Evolutionary conservation across 2,329 filamentous ascomycete genomes (phyloP).

Genomic region (Colletotrichum godetiae): DNA sequence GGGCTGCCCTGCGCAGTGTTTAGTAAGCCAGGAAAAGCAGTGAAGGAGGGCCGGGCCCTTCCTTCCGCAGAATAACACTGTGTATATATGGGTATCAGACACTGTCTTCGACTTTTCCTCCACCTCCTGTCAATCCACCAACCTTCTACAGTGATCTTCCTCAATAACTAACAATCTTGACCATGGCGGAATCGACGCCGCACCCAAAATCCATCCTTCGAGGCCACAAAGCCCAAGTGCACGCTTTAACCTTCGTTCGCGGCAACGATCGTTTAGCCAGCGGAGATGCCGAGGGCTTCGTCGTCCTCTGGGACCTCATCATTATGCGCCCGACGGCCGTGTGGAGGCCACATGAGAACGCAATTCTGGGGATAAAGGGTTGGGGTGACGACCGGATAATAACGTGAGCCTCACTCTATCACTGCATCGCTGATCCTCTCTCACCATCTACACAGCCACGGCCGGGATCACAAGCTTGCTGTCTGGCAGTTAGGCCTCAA

Average conservation of each 20-base stretch:
- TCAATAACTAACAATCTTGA: neutral
- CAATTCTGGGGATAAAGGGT: conserved; percentile 78
- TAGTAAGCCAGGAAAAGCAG: neutral
- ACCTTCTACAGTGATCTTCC: neutral
- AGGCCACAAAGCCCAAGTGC: conserved; percentile 85
- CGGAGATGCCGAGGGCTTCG: conserved; percentile 90
- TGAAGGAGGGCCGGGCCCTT: neutral
- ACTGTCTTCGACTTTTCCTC: neutral
- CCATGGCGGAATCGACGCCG: conserved; percentile 43
- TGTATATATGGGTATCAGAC: fast-evolving
- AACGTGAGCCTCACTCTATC: conserved; percentile 70
- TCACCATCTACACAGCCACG: conserved; percentile 71
- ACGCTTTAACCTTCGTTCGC: conserved; percentile 78
- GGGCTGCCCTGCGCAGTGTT: neutral
- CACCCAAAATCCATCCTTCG: conserved; percentile 77
- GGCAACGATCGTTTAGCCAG: conserved; percentile 82
- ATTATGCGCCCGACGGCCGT: conserved; percentile 84
- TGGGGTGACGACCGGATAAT: conserved; percentile 82
- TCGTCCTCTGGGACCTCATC: conserved; percentile 86
- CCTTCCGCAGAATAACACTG: neutral
- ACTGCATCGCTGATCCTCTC: neutral
- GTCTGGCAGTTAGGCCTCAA: conserved; percentile 79
- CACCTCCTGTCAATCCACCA: neutral
- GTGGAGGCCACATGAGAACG: conserved; percentile 85
- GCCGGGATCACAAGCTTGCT: conserved; percentile 86